Percentiles rank a stretch among this genome's conserved stretches.
Conservation (phyloP, 2,329 filamentous ascomycete species). For the Cordyceps javanica region DNA sequence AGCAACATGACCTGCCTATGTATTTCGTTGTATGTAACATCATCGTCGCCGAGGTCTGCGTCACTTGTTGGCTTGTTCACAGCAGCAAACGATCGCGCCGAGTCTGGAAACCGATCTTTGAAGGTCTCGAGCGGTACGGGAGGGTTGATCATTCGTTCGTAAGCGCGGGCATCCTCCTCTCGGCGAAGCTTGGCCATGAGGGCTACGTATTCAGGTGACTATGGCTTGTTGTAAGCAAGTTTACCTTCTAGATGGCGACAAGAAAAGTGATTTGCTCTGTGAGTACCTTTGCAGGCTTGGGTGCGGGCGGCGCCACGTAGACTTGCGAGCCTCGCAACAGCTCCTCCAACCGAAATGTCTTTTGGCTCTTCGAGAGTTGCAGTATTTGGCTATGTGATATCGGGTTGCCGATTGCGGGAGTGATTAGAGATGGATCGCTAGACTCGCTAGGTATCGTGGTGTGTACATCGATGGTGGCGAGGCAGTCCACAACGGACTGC, state of each 20-base stretch:
- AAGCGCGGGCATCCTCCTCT: constrained; percentile 75
- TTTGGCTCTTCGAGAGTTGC: constrained; percentile 50
- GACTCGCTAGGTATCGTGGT: constrained; percentile 11
- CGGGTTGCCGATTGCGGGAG: constrained; percentile 54
- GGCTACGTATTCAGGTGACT: constrained; percentile 78
- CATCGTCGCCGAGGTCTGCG: constrained; percentile 51
- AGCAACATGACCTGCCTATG: constrained; percentile 80
- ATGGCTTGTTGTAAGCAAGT: constrained; percentile 13
- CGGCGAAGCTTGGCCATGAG: constrained; percentile 80
- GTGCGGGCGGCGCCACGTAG: constrained; percentile 73
- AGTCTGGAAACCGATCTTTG: constrained; percentile 49
- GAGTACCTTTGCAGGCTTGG: constrained; percentile 51
- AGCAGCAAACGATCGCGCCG: constrained; percentile 51
- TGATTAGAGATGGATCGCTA: constrained; percentile 42
- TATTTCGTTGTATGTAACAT: constrained; percentile 64
- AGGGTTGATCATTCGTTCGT: constrained; percentile 72
- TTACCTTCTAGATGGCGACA: constrained; percentile 56
- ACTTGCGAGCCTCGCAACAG: constrained; percentile 67
- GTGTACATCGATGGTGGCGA: constrained; percentile 31
- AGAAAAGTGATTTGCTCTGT: not conserved
- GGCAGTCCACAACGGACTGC: constrained; percentile 55
- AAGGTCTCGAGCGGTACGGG: constrained; percentile 51
- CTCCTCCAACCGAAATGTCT: constrained; percentile 51
- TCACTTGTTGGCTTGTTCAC: constrained; percentile 42
- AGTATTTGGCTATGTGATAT: constrained; percentile 68